These are phyloP conservation scores for Eragrostis nindensis DNA, from an alignment of 176 grass and related monocot species.

Conservation along the genomic window DNA sequence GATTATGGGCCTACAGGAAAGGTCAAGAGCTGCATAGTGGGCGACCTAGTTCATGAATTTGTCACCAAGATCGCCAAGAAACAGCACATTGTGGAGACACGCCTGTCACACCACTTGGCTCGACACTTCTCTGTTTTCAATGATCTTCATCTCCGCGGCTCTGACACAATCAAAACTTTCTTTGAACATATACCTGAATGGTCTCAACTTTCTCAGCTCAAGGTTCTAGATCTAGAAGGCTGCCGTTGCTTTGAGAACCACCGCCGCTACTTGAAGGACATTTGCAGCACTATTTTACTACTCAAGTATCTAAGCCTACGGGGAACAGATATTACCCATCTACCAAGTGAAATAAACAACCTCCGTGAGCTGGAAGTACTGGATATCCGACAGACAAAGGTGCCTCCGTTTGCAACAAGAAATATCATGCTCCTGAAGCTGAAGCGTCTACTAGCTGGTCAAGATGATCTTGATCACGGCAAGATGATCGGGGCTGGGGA, in stretches of 20 bases:
- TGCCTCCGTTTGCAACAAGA: background rate
- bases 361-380: slow-evolving; percentile 38
- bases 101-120: slow-evolving; percentile 29
- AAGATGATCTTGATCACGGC: background rate
- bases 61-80: slow-evolving; percentile 14
- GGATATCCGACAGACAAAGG: slow-evolving; percentile 26
- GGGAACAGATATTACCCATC: background rate
- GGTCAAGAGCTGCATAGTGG: slow-evolving; percentile 17
- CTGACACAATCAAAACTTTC: background rate
- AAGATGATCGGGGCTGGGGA: too few relatives aligned
- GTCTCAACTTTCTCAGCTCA: slow-evolving; percentile 5
- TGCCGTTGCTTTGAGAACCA: background rate
- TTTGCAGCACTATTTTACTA: background rate
- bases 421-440: background rate
- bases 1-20: background rate
- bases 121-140: slow-evolving; percentile 34
- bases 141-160: background rate
- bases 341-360: slow-evolving; percentile 34
- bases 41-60: slow-evolving; percentile 9
- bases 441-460: slow-evolving; percentile 33
- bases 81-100: slow-evolving; percentile 1
- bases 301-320: slow-evolving; percentile 40
- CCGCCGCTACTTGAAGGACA: background rate
- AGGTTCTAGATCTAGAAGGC: slow-evolving; percentile 42
- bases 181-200: background rate